Evolutionary conservation across 352 stramenopile genomes (phyloP).

Genomic region (Blastocystis sp.): DNA sequence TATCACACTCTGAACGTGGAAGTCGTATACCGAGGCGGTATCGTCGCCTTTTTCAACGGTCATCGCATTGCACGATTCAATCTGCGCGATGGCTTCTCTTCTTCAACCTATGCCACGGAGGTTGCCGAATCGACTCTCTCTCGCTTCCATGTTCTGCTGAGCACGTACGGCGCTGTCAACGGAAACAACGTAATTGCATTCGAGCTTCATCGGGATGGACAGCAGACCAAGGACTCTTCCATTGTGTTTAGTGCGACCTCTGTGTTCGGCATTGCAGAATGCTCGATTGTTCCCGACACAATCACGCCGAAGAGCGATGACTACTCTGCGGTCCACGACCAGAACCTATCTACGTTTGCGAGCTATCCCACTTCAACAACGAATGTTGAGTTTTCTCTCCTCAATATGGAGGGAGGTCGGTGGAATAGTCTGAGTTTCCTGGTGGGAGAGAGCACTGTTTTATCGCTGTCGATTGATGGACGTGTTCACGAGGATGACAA

Average conservation of each 20-base stretch:
- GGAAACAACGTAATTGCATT: neutral
- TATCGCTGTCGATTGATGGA: neutral
- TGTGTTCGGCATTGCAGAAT: neutral
- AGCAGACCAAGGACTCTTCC: no score
- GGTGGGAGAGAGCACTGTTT: neutral
- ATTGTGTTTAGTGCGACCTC: neutral
- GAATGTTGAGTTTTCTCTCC: neutral
- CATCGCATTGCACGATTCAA: conserved; percentile 9
- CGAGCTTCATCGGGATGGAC: neutral
- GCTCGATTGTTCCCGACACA: neutral
- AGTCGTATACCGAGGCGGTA: neutral
- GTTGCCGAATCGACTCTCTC: neutral
- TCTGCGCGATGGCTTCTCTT: neutral
- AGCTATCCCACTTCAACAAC: neutral
- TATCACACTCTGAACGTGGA: neutral
- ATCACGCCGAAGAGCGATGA: neutral
- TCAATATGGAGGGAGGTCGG: neutral
- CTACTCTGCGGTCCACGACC: neutral
- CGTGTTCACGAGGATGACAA: neutral
- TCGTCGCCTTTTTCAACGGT: neutral
- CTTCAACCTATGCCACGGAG: neutral
- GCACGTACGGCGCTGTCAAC: neutral
- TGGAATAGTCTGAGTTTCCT: neutral
- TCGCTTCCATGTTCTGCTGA: neutral
- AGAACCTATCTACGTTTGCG: neutral